Conservation (phyloP, 768 basidiomycete species). For the Coprinellus aureogranulatus region DNA sequence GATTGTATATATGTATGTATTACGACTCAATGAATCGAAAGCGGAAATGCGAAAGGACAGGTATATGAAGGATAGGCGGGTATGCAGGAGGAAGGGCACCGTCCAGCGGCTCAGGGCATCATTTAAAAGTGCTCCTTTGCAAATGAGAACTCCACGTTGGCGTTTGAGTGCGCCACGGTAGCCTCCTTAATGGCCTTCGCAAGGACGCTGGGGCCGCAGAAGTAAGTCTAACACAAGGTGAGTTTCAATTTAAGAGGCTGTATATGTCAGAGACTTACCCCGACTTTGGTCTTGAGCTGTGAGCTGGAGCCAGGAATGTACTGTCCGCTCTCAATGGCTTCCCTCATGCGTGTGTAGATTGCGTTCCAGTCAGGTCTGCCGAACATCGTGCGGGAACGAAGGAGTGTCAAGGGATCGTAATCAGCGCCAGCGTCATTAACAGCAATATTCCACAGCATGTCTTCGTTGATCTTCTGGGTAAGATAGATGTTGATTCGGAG, state of each 20-base stretch:
- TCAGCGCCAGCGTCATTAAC: conserved; percentile 83
- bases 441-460: conserved; percentile 90
- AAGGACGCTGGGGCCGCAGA: conserved; percentile 78
- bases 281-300: conserved; percentile 80
- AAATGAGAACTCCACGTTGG: conserved; percentile 72
- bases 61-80: not conserved
- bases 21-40: too few species aligned
- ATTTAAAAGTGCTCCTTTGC: conserved; percentile 54
- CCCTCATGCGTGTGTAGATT: conserved; percentile 72
- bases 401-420: conserved; percentile 85
- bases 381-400: conserved; percentile 86
- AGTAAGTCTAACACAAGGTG: conserved; percentile 64
- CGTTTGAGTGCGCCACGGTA: conserved; percentile 50
- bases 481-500: conserved; percentile 89
- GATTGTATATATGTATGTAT: too few species aligned
- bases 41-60: too few species aligned
- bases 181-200: conserved; percentile 78
- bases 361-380: conserved; percentile 88
- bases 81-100: not conserved
- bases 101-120: not conserved
- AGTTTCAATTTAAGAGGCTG: conserved; percentile 5
- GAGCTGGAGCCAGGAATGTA: conserved; percentile 79
- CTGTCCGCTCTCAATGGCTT: conserved; percentile 77
- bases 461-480: conserved; percentile 80
- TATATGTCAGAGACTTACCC: conserved; percentile 45